phyloP scores from a whole-genome alignment of 208 protist genomes.

The Wallacemonas sp. region DNA sequence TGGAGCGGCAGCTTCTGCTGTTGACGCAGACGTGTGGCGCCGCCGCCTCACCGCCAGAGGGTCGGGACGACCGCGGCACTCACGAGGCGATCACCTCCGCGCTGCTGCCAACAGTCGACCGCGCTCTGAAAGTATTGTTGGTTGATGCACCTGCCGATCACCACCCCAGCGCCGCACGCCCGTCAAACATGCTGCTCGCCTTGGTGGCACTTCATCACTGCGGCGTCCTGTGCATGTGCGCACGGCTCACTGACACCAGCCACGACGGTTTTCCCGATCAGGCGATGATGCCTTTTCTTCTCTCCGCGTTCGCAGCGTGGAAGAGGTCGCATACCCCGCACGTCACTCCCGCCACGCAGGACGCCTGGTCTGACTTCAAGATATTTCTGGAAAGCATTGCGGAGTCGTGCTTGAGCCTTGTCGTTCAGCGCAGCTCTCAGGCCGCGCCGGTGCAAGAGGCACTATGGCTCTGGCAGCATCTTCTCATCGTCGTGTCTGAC shows the following conservation, averaged over 20 bases:
- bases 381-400: background rate
- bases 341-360: too few species aligned
- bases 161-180: background rate
- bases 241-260: too few species aligned
- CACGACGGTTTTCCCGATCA: too few species aligned
- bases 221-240: background rate
- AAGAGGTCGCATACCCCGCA: too few species aligned
- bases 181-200: background rate
- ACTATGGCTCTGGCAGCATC: background rate
- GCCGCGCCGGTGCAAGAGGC: background rate
- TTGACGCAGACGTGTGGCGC: too few species aligned
- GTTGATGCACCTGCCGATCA: conserved; percentile 11
- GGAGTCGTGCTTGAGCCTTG: background rate
- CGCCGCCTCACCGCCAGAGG: too few species aligned
- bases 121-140: conserved; percentile 22
- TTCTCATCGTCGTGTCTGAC: background rate
- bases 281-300: too few species aligned
- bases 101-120: conserved; percentile 8
- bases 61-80: background rate
- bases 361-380: background rate
- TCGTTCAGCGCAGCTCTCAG: background rate
- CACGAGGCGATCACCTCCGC: background rate
- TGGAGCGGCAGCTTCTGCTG: too few species aligned
- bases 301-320: too few species aligned
- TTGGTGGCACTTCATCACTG: background rate